Base-by-base conservation (phyloP, 169 alveolate species). In the Plasmodium sp. region DNA sequence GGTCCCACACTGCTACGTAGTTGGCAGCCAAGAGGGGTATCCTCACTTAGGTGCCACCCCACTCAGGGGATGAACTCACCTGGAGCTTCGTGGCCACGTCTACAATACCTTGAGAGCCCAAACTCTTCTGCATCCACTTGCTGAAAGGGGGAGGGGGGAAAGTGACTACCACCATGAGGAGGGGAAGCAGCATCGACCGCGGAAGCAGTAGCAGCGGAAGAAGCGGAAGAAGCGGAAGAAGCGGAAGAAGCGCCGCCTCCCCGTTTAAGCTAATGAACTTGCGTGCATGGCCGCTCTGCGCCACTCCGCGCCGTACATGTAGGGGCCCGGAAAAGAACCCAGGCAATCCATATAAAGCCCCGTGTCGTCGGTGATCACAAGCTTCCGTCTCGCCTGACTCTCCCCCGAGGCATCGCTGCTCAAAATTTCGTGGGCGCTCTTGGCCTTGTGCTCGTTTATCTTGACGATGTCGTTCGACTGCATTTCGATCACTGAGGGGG, bases 291-390 rank as follows among this genome's bases (percentile, higher is more conserved):
- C 3, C 1, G 18, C 27, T 14, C 22, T 14, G 27, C 27, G 22
- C 75, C 18, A 54, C 43, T 41, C 33, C n/a, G 51, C 10, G 7
- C 2, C 73, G 14, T 79, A 88, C 94, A 88, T 56, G 34, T 77
- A 88, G 0, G 94, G 94, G 45, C 94, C 94, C 0, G 94, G 94
- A 36, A 88, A 88, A 2, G n/a, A 7, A 48, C 81, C 81, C 27
- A 88, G 34, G 18, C 88, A 79, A 14, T 77, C 73, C 58, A 88
- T 54, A 18, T 79, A 88, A 5, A 88, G 72, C 5, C 94, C 94
- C 18, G 90, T 88, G 54, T 88, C 94, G 18, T 88, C 94, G 1
- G 94, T 88, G 39, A 88, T 88, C 5, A 88, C 81, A 18, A 79
- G 33, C 14, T 10, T 31, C 72, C 72, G 56, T 62, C 36, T 56